Evolutionary conservation across 2,329 filamentous ascomycete species (phyloP).

Genomic region (Monosporascus sp.): DNA sequence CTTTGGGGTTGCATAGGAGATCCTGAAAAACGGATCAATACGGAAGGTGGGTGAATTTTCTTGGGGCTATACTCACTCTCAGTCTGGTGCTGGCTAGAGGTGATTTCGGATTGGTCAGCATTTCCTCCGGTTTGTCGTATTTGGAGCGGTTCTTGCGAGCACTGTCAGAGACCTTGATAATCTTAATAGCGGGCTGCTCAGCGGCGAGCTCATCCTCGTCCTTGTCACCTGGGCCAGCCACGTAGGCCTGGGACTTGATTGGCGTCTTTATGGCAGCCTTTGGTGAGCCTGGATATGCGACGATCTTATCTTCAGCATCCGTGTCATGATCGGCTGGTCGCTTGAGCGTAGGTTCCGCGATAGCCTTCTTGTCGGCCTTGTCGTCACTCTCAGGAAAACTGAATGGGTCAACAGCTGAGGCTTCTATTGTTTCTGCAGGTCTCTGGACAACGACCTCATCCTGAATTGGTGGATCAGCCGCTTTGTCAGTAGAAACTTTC

Average conservation of each 20-base stretch:
- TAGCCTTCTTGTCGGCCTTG: background rate
- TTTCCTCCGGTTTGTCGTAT: constrained; percentile 25
- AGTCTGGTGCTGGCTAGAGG: constrained; percentile 31
- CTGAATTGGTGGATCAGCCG: background rate
- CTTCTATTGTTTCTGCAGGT: background rate
- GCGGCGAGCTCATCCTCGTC: constrained; percentile 11
- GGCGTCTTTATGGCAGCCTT: constrained; percentile 3
- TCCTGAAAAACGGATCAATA: constrained; percentile 17
- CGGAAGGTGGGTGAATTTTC: background rate
- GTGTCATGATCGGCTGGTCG: too few species aligned
- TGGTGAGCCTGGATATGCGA: background rate
- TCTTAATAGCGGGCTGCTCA: constrained; percentile 17
- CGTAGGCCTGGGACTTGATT: constrained; percentile 10
- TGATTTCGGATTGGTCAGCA: constrained; percentile 31
- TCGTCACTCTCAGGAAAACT: background rate
- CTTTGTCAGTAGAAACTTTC: background rate
- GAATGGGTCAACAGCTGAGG: background rate
- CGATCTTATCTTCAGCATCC: background rate
- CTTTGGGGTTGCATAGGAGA: constrained; percentile 30
- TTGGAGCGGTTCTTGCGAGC: constrained; percentile 21
- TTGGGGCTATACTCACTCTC: constrained; percentile 22
- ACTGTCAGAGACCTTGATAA: constrained; percentile 22
- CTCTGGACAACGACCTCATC: constrained; percentile 9
- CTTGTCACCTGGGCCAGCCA: constrained; percentile 1
- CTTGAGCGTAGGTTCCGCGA: too few species aligned